A percentile compares a stretch with the other conserved stretches of the same genome.
Conservation (phyloP, 2,329 filamentous ascomycete genomes). For the Calonectria leucothoes region DNA sequence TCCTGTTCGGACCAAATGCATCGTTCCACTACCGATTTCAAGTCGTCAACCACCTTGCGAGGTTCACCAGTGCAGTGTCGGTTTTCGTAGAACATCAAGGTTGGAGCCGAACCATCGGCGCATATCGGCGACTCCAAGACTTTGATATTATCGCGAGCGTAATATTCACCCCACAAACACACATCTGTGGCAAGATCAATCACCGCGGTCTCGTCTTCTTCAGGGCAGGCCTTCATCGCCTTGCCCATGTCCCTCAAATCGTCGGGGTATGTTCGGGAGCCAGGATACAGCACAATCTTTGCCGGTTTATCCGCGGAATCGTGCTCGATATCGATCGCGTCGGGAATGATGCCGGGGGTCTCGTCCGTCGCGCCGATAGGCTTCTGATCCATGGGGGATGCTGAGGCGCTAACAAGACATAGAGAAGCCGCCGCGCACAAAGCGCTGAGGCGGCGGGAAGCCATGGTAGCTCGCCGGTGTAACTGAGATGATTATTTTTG, state of each 20-base stretch:
- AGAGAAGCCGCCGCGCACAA: not conserved
- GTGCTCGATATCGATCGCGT: not conserved
- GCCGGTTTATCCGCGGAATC: not conserved
- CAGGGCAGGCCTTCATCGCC: not conserved
- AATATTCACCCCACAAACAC: slow-evolving; percentile 10
- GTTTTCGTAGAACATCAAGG: slow-evolving; percentile 6
- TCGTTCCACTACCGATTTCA: not conserved
- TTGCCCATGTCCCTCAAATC: slow-evolving; percentile 14
- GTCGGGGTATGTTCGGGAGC: slow-evolving; percentile 12
- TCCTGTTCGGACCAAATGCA: slow-evolving; percentile 15
- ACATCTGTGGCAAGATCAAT: slow-evolving; percentile 2
- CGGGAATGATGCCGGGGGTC: not conserved
- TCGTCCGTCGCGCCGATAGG: not conserved
- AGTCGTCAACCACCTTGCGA: not conserved
- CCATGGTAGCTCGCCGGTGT: not conserved
- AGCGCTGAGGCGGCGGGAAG: not conserved
- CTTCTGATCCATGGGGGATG: not conserved
- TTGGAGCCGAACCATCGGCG: not conserved
- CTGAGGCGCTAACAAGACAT: not conserved
- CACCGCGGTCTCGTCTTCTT: not conserved
- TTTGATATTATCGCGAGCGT: slow-evolving; percentile 12
- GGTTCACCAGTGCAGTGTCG: not conserved
- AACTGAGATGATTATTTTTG: not conserved
- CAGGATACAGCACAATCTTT: slow-evolving; percentile 7
- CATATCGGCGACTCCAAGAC: not conserved